Conservation (phyloP, 2,329 filamentous ascomycete species). For the Ascochyta rabiei region DNA sequence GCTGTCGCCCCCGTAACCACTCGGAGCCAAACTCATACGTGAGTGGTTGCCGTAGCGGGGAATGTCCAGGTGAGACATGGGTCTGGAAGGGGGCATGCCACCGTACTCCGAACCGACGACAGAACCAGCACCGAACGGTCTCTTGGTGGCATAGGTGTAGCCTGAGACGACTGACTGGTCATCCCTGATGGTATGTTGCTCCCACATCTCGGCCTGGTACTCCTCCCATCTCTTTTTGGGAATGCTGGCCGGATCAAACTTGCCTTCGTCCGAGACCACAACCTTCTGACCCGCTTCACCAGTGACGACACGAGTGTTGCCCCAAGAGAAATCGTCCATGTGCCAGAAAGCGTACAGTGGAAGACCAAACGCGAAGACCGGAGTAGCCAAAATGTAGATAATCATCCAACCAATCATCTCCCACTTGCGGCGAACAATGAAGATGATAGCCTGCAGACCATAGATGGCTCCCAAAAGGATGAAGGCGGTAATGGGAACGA, state of each 20-base stretch:
- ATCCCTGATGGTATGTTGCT: slow-evolving; percentile 81
- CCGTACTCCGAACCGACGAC: slow-evolving; percentile 67
- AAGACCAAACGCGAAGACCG: slow-evolving; percentile 87
- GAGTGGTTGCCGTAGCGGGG: slow-evolving; percentile 55
- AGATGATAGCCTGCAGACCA: slow-evolving; percentile 94
- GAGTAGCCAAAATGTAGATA: slow-evolving; percentile 88
- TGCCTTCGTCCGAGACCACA: slow-evolving; percentile 94
- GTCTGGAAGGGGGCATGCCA: slow-evolving; percentile 56
- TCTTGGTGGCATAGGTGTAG: slow-evolving; percentile 89
- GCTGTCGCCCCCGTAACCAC: slow-evolving; percentile 51
- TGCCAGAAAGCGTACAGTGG: slow-evolving; percentile 98
- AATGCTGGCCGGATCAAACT: slow-evolving; percentile 91
- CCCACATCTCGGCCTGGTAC: slow-evolving; percentile 97
- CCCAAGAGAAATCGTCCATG: slow-evolving; percentile 99
- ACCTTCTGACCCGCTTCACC: slow-evolving; percentile 93
- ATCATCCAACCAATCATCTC: slow-evolving; percentile 99
- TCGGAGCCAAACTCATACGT: slow-evolving; percentile 65
- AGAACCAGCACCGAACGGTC: slow-evolving; percentile 57
- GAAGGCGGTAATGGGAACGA: slow-evolving; percentile 84
- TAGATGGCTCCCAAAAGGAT: slow-evolving; percentile 94
- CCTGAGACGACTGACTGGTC: slow-evolving; percentile 92
- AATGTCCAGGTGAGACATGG: slow-evolving; percentile 66
- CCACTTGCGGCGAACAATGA: slow-evolving; percentile 96
- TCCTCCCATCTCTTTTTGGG: slow-evolving; percentile 99
- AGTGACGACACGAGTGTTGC: slow-evolving; percentile 95